Percentiles rank a stretch among this genome's conserved stretches.
Conservation (phyloP, 202 grass and related monocot species). For the Sporobolus alterniflorus region DNA sequence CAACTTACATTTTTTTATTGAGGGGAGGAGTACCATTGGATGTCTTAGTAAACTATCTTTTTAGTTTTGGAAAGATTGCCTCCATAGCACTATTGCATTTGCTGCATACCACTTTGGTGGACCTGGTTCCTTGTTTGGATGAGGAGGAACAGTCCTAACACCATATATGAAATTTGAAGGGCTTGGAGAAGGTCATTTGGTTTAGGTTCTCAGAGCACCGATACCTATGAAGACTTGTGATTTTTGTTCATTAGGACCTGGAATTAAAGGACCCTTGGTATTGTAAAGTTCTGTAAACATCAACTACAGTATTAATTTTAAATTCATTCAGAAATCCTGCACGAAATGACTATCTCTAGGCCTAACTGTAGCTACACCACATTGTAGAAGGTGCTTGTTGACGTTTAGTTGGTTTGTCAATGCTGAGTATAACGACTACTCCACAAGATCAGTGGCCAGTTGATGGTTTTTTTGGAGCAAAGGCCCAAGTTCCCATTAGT, state of each 20-base stretch:
- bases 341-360: conserved; percentile 1
- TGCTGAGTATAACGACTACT: conserved; percentile 31
- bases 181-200: background rate
- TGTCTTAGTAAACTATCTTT: background rate
- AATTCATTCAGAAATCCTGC: conserved; percentile 32
- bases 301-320: conserved; percentile 20
- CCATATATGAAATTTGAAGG: background rate
- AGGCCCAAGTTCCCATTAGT: background rate
- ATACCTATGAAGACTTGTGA: conserved; percentile 6
- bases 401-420: conserved; percentile 13
- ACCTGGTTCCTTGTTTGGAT: conserved; percentile 16
- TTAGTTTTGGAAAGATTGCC: background rate
- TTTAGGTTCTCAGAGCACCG: background rate
- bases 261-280: conserved; percentile 28
- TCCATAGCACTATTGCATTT: too few species aligned
- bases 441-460: background rate
- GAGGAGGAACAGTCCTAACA: background rate
- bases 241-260: conserved; percentile 30
- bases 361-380: background rate
- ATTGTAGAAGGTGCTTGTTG: background rate
- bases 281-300: conserved; percentile 24
- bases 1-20: background rate
- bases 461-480: background rate
- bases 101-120: too few species aligned
- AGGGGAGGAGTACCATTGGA: background rate